Evolutionary conservation across 441 rosid genomes (phyloP), one percentile per base, ranked within the genome.

Genomic region (Brassica balearica): DNA sequence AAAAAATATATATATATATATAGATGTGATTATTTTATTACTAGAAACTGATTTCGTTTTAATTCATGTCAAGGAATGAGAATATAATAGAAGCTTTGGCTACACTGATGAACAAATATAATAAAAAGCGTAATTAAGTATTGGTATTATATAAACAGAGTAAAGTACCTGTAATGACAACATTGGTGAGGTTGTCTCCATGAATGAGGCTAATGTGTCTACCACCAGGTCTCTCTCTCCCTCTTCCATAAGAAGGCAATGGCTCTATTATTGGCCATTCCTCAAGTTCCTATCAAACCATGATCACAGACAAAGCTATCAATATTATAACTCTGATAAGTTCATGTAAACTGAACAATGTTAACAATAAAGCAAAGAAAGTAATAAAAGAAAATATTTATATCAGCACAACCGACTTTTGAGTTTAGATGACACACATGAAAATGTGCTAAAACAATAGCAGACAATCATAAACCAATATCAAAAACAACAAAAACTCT

Each of bases 161-260:
- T 2, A 67, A 61, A 65, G 61, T 72, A 91, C 94, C 96, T 85
- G 94, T 86, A 73, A 91, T 86, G 74, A 95, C 85, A 38, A 93
- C 99, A 83, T 95, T 82, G 20, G 82, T 70, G 71, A 95, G 92
- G 23, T 91, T 91, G 77, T 95, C 83, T 69, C 99, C 99, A 81
- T 95, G 98, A 78, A 95, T 88, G 79, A 95, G 97, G 83, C 99
- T 95, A 72, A 90, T 89, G 77, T 95, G 97, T 75, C 99, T 89
- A 76, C 89, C 97, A 69, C 99, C 98, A 81, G 84, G 74, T 82
- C 98, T 90, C 83, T 95, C 99, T 77, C 99, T 88, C 73, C 99
- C 99, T 84, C 98, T 89, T 85, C 99, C 99, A 86, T 95, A 93
- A 71, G 99, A 95, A 82, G 97, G 98, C 82, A 95, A 81, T 10